Evolutionary conservation across 306 rosid genomes (phyloP).

Genomic region (Lagenaria siceraria): DNA sequence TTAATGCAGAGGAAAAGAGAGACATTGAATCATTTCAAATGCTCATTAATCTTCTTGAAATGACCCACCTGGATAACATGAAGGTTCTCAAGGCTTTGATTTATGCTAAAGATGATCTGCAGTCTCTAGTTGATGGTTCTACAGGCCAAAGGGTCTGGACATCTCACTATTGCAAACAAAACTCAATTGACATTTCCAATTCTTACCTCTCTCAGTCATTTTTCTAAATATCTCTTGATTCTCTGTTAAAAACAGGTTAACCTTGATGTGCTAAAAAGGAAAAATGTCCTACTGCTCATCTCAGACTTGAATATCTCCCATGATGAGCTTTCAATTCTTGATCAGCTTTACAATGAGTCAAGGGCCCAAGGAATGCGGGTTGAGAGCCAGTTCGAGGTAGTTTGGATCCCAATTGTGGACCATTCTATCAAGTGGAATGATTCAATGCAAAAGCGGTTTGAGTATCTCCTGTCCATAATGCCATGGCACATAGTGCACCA

Average conservation of each 20-base stretch:
- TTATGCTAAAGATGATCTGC: slow-evolving; percentile 34
- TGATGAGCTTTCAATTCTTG: slow-evolving; percentile 47
- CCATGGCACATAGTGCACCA: slow-evolving; percentile 44
- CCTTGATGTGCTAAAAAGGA: slow-evolving; percentile 52
- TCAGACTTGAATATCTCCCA: slow-evolving; percentile 41
- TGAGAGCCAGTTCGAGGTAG: slow-evolving; percentile 38
- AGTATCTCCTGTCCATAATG: slow-evolving; percentile 20
- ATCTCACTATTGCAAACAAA: not conserved
- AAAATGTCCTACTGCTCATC: slow-evolving; percentile 45
- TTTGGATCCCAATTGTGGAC: slow-evolving; percentile 48
- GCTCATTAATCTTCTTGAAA: slow-evolving; percentile 24
- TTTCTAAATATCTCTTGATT: not conserved
- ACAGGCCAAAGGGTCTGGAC: slow-evolving; percentile 38
- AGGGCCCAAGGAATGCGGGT: slow-evolving; percentile 20
- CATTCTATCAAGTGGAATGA: slow-evolving; percentile 22
- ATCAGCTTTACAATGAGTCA: slow-evolving; percentile 47
- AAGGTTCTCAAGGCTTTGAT: slow-evolving; percentile 46
- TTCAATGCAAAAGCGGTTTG: slow-evolving; percentile 22
- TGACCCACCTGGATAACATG: slow-evolving; percentile 42
- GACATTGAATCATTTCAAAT: slow-evolving; percentile 33
- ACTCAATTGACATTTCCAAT: not conserved
- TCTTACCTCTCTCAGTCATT: not conserved
- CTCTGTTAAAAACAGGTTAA: slow-evolving; percentile 34
- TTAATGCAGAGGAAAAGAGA: slow-evolving; percentile 29
- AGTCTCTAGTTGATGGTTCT: slow-evolving; percentile 44